These are phyloP conservation scores for Cairneyella variabilis DNA, from an alignment of 495 filamentous ascomycete species.

Conservation along the genomic window DNA sequence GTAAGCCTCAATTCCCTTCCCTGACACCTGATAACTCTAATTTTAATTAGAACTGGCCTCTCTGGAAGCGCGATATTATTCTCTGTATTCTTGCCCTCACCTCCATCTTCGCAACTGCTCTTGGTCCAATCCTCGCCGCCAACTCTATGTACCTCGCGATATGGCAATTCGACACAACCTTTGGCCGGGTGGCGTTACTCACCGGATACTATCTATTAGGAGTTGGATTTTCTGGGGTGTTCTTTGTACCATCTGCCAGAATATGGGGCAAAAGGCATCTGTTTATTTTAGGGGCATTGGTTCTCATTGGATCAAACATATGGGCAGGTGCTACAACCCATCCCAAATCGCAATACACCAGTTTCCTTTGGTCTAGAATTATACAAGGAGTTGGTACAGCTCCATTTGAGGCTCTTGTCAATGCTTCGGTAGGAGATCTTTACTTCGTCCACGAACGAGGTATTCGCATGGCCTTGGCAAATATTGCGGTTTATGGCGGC, in stretches of 20 bases:
- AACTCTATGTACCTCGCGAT: conserved; percentile 12
- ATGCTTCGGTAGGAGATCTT: conserved; percentile 89
- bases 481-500: conserved; percentile 75
- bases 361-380: conserved; percentile 71
- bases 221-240: not conserved
- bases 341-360: not conserved
- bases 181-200: conserved; percentile 6
- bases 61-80: conserved; percentile 79
- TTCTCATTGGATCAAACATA: conserved; percentile 18
- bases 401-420: conserved; percentile 84
- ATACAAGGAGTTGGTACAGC: conserved; percentile 82
- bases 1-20: not conserved
- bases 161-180: conserved; percentile 25
- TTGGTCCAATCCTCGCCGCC: not conserved
- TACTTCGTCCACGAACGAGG: conserved; percentile 92
- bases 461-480: conserved; percentile 88
- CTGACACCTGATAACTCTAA: too few species aligned
- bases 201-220: conserved; percentile 12
- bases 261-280: conserved; percentile 34
- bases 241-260: conserved; percentile 30
- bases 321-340: not conserved
- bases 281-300: conserved; percentile 30
- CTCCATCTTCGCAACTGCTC: not conserved
- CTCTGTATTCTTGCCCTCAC: conserved; percentile 65
- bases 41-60: conserved; percentile 87